A percentile compares a stretch with the other conserved stretches of the same genome.
phyloP scores from a whole-genome alignment of 495 filamentous ascomycete species.

The Alectoria sarmentosa region DNA sequence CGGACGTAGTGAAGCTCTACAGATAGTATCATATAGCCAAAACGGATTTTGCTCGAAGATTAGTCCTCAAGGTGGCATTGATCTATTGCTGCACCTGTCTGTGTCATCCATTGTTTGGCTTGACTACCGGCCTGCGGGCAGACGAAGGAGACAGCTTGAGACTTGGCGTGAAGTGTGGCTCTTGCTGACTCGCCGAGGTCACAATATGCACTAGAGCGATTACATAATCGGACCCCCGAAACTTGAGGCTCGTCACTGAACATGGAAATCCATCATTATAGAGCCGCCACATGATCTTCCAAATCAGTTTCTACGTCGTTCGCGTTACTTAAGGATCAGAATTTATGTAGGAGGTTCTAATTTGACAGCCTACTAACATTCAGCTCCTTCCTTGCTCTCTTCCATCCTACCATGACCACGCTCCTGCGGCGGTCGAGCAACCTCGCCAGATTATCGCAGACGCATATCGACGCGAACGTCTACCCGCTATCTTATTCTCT shows the following conservation, averaged over 20 bases:
- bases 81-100: not conserved
- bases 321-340: not conserved
- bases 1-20: not conserved
- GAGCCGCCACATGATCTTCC: not conserved
- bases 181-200: too few species aligned
- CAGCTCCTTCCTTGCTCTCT: not conserved
- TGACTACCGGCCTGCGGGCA: too few species aligned
- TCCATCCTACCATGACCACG: slow-evolving; percentile 48
- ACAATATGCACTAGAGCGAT: not conserved
- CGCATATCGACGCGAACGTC: slow-evolving; percentile 40
- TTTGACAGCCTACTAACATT: not conserved
- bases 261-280: not conserved
- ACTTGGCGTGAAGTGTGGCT: not conserved
- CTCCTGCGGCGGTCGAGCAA: slow-evolving; percentile 59
- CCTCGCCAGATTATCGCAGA: slow-evolving; percentile 54
- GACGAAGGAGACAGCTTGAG: not conserved
- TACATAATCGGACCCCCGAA: not conserved
- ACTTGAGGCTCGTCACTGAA: not conserved
- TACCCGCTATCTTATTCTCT: slow-evolving; percentile 36
- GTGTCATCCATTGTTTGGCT: not conserved
- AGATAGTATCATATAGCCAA: not conserved
- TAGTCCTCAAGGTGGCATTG: not conserved
- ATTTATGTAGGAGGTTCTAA: not conserved
- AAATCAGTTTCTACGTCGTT: not conserved
- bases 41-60: not conserved